Evolutionary conservation across 1,284 basidiomycete species (phyloP), one percentile per base, ranked within the genome.

Genomic region (Clitocybe nebularis): DNA sequence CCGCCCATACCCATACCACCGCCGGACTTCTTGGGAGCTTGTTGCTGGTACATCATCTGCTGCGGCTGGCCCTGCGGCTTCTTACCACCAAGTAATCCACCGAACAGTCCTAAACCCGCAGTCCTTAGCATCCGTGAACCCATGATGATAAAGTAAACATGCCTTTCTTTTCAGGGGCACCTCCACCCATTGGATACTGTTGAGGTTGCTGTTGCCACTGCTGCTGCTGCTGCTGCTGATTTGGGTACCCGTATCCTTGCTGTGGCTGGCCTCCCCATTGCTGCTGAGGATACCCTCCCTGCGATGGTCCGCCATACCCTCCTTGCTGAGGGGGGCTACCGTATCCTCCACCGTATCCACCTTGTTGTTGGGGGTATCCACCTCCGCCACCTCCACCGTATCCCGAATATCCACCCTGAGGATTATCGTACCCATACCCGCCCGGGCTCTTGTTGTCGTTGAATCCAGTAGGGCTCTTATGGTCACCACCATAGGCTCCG

Each of bases 41-140:
- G 30, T 20, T 50, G 51, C n/a, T 37, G 32, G 34, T 53, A 53
- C 21, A 38, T 26, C 3, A 35, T 36, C 28, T 53, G 51, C 13
- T 36, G 43, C 11, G 34, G 38, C 13, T 42, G 38, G 19, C 29
- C 45, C 8, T 48, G 45, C 25, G 36, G 39, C 19, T 32, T 21
- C 24, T 36, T 32, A 13, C 43, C 43, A 3, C 43, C 46, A 23
- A 41, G 40, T 13, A 44, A 17, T 10, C 35, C 39, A 4, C 46
- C 46, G 4, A 48, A 22, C 5, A 48, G 21, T 2, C 24, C 34
- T 20, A 26, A 38, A n/a, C 14, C 35, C 19, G 17, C 11, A 10
- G n/a, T n/a, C n/a, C n/a, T n/a, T n/a, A n/a, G n/a, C n/a, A n/a
- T n/a, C n/a, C n/a, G n/a, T n/a, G n/a, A n/a, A n/a, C n/a, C n/a